Evolutionary conservation across 140 eudicot species (phyloP).

Genomic region (Flaveria floridana): DNA sequence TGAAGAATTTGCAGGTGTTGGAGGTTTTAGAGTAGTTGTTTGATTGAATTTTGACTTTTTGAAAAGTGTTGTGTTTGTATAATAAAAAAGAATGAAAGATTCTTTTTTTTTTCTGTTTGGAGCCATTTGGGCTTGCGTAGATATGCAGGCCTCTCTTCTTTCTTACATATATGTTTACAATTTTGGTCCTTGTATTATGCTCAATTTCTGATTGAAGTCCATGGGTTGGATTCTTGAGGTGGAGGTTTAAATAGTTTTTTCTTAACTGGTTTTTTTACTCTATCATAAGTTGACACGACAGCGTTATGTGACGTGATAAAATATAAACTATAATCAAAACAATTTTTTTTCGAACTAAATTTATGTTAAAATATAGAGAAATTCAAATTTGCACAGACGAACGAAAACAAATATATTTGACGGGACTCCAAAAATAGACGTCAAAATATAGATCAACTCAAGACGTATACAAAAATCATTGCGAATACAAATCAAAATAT

Average conservation of each 20-base stretch:
- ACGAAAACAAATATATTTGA: too few species aligned
- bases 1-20: conserved; percentile 7
- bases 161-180: not conserved
- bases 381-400: too few species aligned
- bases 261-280: not conserved
- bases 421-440: too few species aligned
- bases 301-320: too few species aligned
- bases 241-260: not conserved
- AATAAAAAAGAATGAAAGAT: conserved; percentile 5
- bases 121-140: conserved; percentile 29
- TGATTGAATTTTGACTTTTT: conserved; percentile 27
- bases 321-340: too few species aligned
- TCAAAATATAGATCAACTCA: too few species aligned
- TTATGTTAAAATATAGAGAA: too few species aligned
- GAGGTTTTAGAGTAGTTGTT: conserved; percentile 24
- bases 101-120: conserved; percentile 25
- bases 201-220: not conserved
- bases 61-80: not conserved
- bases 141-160: conserved; percentile 26
- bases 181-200: not conserved
- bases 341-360: too few species aligned
- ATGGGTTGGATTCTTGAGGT: not conserved
- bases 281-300: fast-evolving
- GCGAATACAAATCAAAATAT: too few species aligned
- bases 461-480: too few species aligned